phyloP scores from a whole-genome alignment of 805 yeast species.

The Myxozyma neglecta region DNA sequence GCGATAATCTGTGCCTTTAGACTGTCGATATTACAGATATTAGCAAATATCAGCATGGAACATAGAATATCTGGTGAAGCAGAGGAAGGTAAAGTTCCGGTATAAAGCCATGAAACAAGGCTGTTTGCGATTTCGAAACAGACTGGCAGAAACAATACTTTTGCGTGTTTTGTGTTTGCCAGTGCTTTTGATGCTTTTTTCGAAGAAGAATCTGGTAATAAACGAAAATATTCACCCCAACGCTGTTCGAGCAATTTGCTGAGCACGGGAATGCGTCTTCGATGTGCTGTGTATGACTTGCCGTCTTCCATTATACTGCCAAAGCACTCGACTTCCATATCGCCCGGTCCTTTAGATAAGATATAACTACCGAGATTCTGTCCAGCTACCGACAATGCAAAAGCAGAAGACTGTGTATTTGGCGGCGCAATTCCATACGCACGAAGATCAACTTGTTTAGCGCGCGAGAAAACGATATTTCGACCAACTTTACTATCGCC shows the following conservation, averaged over 20 bases:
- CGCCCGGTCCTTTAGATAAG: conserved; percentile 13
- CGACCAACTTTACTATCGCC: conserved; percentile 18
- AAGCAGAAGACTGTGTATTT: background rate
- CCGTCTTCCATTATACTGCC: background rate
- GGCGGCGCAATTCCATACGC: conserved; percentile 12
- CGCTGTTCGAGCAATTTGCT: conserved; percentile 14
- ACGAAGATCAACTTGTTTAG: conserved; percentile 16
- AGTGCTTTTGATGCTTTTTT: no score
- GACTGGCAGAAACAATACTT: conserved; percentile 24
- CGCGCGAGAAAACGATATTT: conserved; percentile 4
- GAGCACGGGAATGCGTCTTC: conserved; percentile 14
- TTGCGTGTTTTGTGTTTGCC: background rate
- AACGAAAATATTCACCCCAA: conserved; percentile 20
- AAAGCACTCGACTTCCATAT: conserved; percentile 23
- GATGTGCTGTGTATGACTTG: background rate
- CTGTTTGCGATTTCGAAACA: conserved; percentile 13
- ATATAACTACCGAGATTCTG: conserved; percentile 9
- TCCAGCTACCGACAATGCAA: conserved; percentile 16
- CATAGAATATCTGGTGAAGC: background rate
- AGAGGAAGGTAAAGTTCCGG: conserved; percentile 4
- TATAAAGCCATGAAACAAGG: conserved; percentile 23
- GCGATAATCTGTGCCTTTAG: conserved; percentile 8
- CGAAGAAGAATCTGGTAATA: no score
- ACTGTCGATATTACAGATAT: background rate
- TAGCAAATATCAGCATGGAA: conserved; percentile 10